These are phyloP conservation scores for Bryoerythrophyllum caledonicum DNA, from an alignment of 225 moss, liverwort and hornwort species.

Conservation along the genomic window DNA sequence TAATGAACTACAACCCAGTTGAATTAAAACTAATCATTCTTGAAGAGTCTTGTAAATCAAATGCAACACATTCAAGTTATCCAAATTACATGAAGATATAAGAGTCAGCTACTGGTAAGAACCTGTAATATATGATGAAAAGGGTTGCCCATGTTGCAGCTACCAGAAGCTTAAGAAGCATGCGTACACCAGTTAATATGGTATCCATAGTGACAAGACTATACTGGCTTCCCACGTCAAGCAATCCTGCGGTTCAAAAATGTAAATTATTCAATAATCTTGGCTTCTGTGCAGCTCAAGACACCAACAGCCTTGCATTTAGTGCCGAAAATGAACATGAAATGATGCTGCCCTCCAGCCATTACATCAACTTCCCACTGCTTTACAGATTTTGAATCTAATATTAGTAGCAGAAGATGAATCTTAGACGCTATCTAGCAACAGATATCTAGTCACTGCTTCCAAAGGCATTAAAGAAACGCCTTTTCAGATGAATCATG, in stretches of 20 bases:
- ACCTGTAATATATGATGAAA: slow-evolving; percentile 80
- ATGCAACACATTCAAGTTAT: background rate
- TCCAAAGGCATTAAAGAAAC: background rate
- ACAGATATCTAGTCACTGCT: background rate
- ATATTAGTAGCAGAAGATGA: background rate
- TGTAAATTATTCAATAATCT: slow-evolving; percentile 3
- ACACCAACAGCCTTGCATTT: slow-evolving; percentile 4
- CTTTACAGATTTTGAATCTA: background rate
- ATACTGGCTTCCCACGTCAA: slow-evolving; percentile 60
- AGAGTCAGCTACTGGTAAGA: slow-evolving; percentile 13
- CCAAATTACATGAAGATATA: background rate
- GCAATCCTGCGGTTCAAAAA: slow-evolving; percentile 37
- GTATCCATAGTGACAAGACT: slow-evolving; percentile 55
- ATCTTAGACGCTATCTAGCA: slow-evolving; percentile 11
- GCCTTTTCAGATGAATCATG: background rate
- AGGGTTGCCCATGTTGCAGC: slow-evolving; percentile 90
- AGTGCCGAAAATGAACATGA: background rate
- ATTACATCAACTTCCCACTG: background rate
- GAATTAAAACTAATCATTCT: background rate
- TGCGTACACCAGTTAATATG: slow-evolving; percentile 60
- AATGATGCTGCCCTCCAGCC: background rate
- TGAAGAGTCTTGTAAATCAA: background rate
- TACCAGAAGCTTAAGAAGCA: slow-evolving; percentile 69
- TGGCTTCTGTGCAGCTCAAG: background rate
- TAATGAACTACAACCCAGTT: background rate